A percentile compares a stretch with the other conserved stretches of the same genome.
phyloP scores from a whole-genome alignment of 75 land plant genomes.

The Larix kaempferi region DNA sequence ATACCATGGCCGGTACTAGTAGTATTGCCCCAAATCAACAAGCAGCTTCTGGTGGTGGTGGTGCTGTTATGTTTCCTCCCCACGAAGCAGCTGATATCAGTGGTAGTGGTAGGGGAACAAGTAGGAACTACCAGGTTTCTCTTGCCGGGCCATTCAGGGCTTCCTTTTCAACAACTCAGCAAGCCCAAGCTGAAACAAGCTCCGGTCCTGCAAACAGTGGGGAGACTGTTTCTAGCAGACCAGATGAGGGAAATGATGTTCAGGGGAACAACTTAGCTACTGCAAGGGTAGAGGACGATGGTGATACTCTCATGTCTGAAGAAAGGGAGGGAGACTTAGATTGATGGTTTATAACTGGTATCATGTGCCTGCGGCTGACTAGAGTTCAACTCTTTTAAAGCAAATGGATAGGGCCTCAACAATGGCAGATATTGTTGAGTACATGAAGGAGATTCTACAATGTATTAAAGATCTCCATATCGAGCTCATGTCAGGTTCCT shows the following conservation, averaged over 20 bases:
- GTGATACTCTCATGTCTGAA: constrained; percentile 9
- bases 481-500: too few species aligned
- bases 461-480: constrained; percentile 6
- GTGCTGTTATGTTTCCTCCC: too few species aligned
- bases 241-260: constrained; percentile 8
- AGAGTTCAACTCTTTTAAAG: background rate
- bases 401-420: constrained; percentile 23
- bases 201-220: constrained; percentile 15
- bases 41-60: too few species aligned
- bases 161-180: background rate
- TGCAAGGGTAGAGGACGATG: constrained; percentile 11
- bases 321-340: background rate
- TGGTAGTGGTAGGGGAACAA: background rate
- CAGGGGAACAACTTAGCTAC: constrained; percentile 7
- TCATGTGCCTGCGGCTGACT: too few species aligned
- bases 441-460: constrained; percentile 24
- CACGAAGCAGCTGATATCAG: too few species aligned
- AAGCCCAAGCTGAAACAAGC: constrained; percentile 14
- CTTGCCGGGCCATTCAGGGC: background rate
- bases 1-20: too few species aligned
- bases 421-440: constrained; percentile 20
- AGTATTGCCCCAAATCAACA: too few species aligned
- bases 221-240: constrained; percentile 21
- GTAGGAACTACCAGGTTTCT: background rate
- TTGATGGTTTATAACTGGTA: background rate